Evolutionary conservation across 225 moss, liverwort and hornwort species (phyloP).

Genomic region (Marchantia paleacea): DNA sequence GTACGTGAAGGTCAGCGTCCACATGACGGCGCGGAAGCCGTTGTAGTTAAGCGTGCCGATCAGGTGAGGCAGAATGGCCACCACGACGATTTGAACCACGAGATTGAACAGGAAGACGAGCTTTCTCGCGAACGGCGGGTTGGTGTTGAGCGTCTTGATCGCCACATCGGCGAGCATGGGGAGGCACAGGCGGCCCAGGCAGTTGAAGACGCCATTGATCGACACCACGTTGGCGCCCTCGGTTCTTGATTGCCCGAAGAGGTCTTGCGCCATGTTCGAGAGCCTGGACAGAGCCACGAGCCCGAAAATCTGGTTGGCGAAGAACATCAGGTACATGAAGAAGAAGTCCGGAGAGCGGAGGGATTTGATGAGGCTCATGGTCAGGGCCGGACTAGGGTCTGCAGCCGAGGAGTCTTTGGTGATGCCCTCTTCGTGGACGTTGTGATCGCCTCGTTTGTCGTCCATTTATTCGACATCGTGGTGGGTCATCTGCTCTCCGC

Average conservation of each 20-base stretch:
- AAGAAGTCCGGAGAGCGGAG: slow-evolving; percentile 46
- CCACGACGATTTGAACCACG: slow-evolving; percentile 37
- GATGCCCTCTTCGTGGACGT: too few relatives aligned
- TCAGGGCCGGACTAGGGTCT: background rate
- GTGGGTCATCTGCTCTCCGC: slow-evolving; percentile 37
- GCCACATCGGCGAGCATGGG: slow-evolving; percentile 45
- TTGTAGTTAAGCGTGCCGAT: slow-evolving; percentile 49
- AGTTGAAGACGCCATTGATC: slow-evolving; percentile 66
- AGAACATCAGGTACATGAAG: slow-evolving; percentile 74
- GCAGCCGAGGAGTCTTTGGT: background rate
- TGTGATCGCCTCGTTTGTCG: too few relatives aligned
- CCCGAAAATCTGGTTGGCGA: slow-evolving; percentile 61
- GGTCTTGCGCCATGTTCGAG: slow-evolving; percentile 51
- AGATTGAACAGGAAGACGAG: slow-evolving; percentile 49
- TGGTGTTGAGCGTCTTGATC: slow-evolving; percentile 26
- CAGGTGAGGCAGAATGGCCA: slow-evolving; percentile 38
- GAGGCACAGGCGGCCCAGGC: slow-evolving; percentile 40
- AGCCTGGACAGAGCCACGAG: slow-evolving; percentile 58
- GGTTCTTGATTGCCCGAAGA: slow-evolving; percentile 26
- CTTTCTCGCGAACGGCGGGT: slow-evolving; percentile 56
- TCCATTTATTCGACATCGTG: background rate
- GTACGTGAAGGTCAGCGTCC: slow-evolving; percentile 57
- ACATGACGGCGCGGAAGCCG: slow-evolving; percentile 56
- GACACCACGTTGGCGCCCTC: slow-evolving; percentile 56
- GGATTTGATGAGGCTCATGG: slow-evolving; percentile 12